These are phyloP conservation scores for Penicillium dipodomyicola DNA, from an alignment of 495 filamentous ascomycete species.

Conservation along the genomic window DNA sequence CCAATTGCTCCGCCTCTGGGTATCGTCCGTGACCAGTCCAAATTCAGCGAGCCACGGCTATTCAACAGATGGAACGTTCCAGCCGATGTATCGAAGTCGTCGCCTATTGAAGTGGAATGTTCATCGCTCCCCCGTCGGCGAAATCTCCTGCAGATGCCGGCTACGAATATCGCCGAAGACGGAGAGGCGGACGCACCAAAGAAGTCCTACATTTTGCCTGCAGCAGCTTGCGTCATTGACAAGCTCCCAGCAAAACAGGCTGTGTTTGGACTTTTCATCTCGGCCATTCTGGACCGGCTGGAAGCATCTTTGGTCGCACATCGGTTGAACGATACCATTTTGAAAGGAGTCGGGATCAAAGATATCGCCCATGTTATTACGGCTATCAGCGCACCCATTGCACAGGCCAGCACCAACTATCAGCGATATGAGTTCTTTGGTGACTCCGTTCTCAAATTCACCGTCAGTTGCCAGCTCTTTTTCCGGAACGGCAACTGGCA, in stretches of 20 bases:
- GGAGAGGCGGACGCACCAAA: conserved; percentile 18
- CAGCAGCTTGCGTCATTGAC: conserved; percentile 43
- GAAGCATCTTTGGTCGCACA: conserved; percentile 63
- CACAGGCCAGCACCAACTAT: conserved; percentile 65
- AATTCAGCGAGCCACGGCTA: conserved; percentile 29
- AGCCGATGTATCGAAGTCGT: neutral
- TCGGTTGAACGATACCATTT: conserved; percentile 57
- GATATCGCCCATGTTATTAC: conserved; percentile 60
- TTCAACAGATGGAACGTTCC: conserved; percentile 32
- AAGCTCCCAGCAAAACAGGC: conserved; percentile 58
- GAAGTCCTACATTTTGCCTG: conserved; percentile 22
- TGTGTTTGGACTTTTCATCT: conserved; percentile 68
- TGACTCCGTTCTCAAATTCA: conserved; percentile 80
- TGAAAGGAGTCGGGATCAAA: conserved; percentile 54
- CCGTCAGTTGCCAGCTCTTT: conserved; percentile 63
- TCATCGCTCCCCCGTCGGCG: conserved; percentile 28
- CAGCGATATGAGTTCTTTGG: conserved; percentile 88
- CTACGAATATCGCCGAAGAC: conserved; percentile 13
- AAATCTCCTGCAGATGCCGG: conserved; percentile 33
- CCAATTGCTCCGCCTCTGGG: conserved; percentile 15
- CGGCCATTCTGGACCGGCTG: conserved; percentile 69
- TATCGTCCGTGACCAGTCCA: conserved; percentile 31
- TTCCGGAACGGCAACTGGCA: conserved; percentile 67
- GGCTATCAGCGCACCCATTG: conserved; percentile 67
- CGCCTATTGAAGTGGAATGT: conserved; percentile 31